These are phyloP conservation scores for Mycena rosella DNA, from an alignment of 768 basidiomycete species.

Conservation along the genomic window DNA sequence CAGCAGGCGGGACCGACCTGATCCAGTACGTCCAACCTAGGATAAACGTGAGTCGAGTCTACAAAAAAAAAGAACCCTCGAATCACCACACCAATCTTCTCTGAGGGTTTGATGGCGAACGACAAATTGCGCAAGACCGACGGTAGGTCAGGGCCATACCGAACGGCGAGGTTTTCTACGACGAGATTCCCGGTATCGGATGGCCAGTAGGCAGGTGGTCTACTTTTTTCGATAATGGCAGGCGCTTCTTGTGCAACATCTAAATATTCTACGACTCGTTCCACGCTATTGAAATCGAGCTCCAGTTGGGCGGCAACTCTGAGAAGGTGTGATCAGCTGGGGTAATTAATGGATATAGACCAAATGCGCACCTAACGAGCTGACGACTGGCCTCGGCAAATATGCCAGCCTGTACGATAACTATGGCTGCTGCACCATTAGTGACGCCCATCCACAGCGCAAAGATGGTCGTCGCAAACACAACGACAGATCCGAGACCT, in stretches of 20 bases:
- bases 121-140: constrained; percentile 69
- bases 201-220: constrained; percentile 83
- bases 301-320: constrained; percentile 79
- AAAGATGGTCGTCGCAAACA: constrained; percentile 77
- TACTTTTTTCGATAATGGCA: constrained; percentile 63
- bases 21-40: constrained; percentile 78
- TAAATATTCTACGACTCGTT: constrained; percentile 79
- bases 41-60: constrained; percentile 9
- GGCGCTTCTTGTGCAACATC: constrained; percentile 78
- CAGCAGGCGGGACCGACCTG: constrained; percentile 54
- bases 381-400: constrained; percentile 79
- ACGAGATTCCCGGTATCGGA: constrained; percentile 67
- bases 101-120: constrained; percentile 69
- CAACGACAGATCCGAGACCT: constrained; percentile 80
- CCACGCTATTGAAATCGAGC: constrained; percentile 81
- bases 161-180: constrained; percentile 70
- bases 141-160: constrained; percentile 73
- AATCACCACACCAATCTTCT: constrained; percentile 78
- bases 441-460: constrained; percentile 69
- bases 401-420: constrained; percentile 77
- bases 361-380: constrained; percentile 62
- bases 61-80: background rate
- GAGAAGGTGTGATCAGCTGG: constrained; percentile 19
- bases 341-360: background rate
- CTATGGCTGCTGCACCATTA: constrained; percentile 75